These are phyloP conservation scores for Fusarium sp. DNA, from an alignment of 2,329 filamentous ascomycete genomes.

Conservation along the genomic window DNA sequence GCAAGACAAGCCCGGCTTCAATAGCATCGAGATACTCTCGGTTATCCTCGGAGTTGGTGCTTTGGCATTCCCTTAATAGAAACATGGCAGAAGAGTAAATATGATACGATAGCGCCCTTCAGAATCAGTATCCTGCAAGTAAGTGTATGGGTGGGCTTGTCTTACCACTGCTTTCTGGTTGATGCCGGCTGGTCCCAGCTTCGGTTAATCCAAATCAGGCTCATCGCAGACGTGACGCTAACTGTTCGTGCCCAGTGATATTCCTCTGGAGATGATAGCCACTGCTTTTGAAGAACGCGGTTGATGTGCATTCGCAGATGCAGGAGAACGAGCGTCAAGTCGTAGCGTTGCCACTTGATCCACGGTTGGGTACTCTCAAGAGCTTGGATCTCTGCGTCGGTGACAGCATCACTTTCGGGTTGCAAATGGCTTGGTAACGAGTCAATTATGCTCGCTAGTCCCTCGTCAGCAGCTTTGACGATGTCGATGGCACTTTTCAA, in stretches of 20 bases:
- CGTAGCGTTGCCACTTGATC: neutral
- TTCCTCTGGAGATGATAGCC: neutral
- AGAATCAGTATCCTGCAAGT: neutral
- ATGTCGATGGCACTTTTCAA: neutral
- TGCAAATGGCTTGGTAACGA: neutral
- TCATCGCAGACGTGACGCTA: neutral
- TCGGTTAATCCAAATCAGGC: neutral
- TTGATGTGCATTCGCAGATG: neutral
- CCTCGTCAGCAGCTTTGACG: neutral
- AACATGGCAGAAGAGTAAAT: neutral
- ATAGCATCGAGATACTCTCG: neutral
- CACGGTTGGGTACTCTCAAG: neutral
- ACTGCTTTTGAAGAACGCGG: neutral
- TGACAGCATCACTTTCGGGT: neutral
- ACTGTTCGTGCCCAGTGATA: neutral
- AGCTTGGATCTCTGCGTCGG: neutral
- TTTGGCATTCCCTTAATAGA: neutral
- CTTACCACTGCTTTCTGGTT: neutral
- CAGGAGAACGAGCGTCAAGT: neutral
- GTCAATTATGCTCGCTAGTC: neutral
- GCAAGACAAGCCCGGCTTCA: neutral
- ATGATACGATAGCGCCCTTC: neutral
- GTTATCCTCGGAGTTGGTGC: accelerated
- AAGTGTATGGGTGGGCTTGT: accelerated
- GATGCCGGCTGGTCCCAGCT: neutral